Evolutionary conservation across 1,139 yeast genomes (phyloP).

Genomic region (Debaryomyces fabryi): DNA sequence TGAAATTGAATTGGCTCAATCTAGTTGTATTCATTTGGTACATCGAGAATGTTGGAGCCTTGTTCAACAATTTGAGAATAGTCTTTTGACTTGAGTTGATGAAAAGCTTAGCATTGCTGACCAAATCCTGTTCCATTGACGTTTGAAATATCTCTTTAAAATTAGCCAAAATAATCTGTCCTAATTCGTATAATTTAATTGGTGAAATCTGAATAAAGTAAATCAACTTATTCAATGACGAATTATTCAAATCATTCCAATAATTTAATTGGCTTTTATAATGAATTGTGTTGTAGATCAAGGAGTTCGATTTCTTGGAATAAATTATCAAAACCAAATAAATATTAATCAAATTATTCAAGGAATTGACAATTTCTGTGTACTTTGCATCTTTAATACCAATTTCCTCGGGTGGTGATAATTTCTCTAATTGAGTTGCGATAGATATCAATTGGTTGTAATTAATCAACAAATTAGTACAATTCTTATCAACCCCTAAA

Average conservation of each 20-base stretch:
- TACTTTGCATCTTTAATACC: slow-evolving; percentile 11
- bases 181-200: slow-evolving; percentile 20
- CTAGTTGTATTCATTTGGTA: slow-evolving; percentile 5
- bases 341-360: slow-evolving; percentile 24
- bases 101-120: slow-evolving; percentile 1
- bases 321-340: slow-evolving; percentile 29
- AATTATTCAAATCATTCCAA: slow-evolving; percentile 36
- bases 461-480: slow-evolving; percentile 17
- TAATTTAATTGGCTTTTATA: slow-evolving; percentile 39
- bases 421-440: slow-evolving; percentile 6
- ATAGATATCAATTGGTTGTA: slow-evolving; percentile 15
- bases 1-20: slow-evolving; percentile 12
- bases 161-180: slow-evolving; percentile 13
- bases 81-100: slow-evolving; percentile 4
- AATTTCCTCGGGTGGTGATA: slow-evolving; percentile 14
- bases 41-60: slow-evolving; percentile 10
- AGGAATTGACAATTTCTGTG: slow-evolving; percentile 6
- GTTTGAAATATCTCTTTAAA: slow-evolving; percentile 8
- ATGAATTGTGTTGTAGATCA: slow-evolving; percentile 39
- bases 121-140: slow-evolving; percentile 3
- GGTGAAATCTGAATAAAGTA: slow-evolving; percentile 43
- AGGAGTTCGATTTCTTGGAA: slow-evolving; percentile 34
- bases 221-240: slow-evolving; percentile 28
- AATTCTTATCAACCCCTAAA: slow-evolving; percentile 27
- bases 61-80: slow-evolving; percentile 3